Evolutionary conservation across 2,329 filamentous ascomycete species (phyloP).

Genomic region (Penicillium aurantiogriseum): DNA sequence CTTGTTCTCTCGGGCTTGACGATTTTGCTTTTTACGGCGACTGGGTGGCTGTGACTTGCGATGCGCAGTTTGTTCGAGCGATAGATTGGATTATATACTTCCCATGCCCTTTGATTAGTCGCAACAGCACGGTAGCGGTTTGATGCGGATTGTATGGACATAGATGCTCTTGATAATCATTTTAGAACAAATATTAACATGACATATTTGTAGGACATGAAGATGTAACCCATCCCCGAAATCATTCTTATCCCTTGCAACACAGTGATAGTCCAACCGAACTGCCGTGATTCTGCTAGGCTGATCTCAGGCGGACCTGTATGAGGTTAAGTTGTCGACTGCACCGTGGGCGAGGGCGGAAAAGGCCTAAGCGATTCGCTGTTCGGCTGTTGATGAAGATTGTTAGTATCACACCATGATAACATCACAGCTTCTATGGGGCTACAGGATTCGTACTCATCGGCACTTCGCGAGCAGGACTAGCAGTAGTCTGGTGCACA

Average conservation of each 20-base stretch:
- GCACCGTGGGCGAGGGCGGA: not conserved
- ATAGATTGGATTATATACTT: slow-evolving; percentile 24
- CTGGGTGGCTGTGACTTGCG: not conserved
- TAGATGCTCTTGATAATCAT: slow-evolving; percentile 1
- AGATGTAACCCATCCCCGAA: not conserved
- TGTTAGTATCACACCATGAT: slow-evolving; percentile 15
- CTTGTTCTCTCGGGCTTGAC: not conserved
- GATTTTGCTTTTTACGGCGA: slow-evolving; percentile 7
- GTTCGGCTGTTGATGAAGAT: slow-evolving; percentile 18
- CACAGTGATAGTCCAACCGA: not conserved
- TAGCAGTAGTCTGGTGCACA: not conserved
- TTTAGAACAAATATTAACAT: not conserved
- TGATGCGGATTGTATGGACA: slow-evolving; percentile 1
- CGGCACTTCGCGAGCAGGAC: slow-evolving; percentile 10
- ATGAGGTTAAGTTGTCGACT: slow-evolving; percentile 11
- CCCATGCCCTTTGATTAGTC: not conserved
- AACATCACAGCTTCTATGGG: slow-evolving; percentile 12
- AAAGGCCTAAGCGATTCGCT: slow-evolving; percentile 13
- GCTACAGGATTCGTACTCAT: slow-evolving; percentile 16
- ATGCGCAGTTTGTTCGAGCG: slow-evolving; percentile 9
- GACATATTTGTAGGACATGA: not conserved
- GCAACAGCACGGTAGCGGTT: not conserved
- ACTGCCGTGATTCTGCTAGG: not conserved
- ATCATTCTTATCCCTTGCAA: not conserved
- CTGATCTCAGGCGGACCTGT: not conserved